A percentile compares a stretch with the other conserved stretches of the same genome.
Evolutionary conservation across 768 basidiomycete genomes (phyloP).

Genomic region (Leccinum boreale): DNA sequence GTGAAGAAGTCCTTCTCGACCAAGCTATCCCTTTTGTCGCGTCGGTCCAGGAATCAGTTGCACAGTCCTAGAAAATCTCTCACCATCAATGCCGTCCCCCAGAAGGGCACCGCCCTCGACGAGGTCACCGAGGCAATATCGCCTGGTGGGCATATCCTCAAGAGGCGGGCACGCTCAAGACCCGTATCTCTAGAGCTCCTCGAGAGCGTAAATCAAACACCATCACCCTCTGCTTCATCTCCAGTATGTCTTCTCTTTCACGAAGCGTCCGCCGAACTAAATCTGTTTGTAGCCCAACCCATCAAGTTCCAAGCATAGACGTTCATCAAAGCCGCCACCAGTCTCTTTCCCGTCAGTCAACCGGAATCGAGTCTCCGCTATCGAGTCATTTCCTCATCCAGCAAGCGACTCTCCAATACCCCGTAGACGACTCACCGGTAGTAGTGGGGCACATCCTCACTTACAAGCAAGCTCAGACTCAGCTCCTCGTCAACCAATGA

Average conservation of each 20-base stretch:
- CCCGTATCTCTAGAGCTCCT: conserved; percentile 67
- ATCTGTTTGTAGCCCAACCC: too few relatives aligned
- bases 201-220: conserved; percentile 44
- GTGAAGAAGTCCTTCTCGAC: conserved; percentile 34
- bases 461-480: conserved; percentile 23
- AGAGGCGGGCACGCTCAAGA: conserved; percentile 70
- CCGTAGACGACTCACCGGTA: too few relatives aligned
- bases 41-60: conserved; percentile 28
- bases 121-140: conserved; percentile 70
- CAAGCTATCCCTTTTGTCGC: conserved; percentile 20
- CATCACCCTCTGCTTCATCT: conserved; percentile 39
- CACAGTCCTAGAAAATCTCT: conserved; percentile 29
- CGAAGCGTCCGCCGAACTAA: not conserved
- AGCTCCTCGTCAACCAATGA: conserved; percentile 40
- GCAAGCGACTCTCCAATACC: too few relatives aligned
- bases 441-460: conserved; percentile 22
- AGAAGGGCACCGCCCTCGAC: conserved; percentile 44
- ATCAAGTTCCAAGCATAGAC: too few relatives aligned
- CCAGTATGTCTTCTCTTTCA: conserved; percentile 10
- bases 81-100: conserved; percentile 23
- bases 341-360: too few relatives aligned
- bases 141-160: conserved; percentile 72
- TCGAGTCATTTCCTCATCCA: too few relatives aligned
- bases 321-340: too few relatives aligned
- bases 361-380: too few relatives aligned